Conservation (phyloP, 306 rosid species). For the Oemleria cerasiformis region DNA sequence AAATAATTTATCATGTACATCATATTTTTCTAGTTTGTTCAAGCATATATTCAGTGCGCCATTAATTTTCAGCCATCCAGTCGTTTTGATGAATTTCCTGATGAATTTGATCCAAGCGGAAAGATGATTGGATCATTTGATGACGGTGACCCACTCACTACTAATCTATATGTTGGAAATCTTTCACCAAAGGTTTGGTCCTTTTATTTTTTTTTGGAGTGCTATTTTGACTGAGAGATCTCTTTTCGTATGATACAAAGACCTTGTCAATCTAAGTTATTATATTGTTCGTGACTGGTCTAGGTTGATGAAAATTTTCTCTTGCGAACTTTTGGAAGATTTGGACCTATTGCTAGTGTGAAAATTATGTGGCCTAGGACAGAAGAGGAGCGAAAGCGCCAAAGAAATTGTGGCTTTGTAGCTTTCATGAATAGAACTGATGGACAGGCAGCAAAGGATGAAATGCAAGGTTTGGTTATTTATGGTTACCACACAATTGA, state of each 20-base stretch:
- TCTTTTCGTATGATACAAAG: constrained; percentile 1
- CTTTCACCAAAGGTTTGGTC: constrained; percentile 82
- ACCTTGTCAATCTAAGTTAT: constrained; percentile 24
- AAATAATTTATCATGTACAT: background rate
- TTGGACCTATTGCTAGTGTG: constrained; percentile 99
- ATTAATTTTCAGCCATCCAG: constrained; percentile 51
- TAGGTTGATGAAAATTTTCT: constrained; percentile 99
- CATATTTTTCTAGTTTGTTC: constrained; percentile 13
- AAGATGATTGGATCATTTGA: constrained; percentile 96
- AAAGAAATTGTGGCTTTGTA: constrained; percentile 99
- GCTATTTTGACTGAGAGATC: constrained; percentile 9
- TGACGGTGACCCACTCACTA: constrained; percentile 99
- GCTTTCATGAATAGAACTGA: constrained; percentile 99
- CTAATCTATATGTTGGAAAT: constrained; percentile 98
- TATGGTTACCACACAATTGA: constrained; percentile 3
- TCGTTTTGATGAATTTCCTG: constrained; percentile 96
- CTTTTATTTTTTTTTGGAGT: background rate
- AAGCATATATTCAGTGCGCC: constrained; percentile 22
- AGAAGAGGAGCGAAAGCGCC: constrained; percentile 96
- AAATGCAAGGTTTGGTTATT: constrained; percentile 85
- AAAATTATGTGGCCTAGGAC: constrained; percentile 99
- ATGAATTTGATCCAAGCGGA: constrained; percentile 96
- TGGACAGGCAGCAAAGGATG: constrained; percentile 99
- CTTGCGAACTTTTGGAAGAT: constrained; percentile 97
- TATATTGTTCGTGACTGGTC: constrained; percentile 17